phyloP scores from a whole-genome alignment of 2,329 filamentous ascomycete species.

The Colletotrichum abscissum region DNA sequence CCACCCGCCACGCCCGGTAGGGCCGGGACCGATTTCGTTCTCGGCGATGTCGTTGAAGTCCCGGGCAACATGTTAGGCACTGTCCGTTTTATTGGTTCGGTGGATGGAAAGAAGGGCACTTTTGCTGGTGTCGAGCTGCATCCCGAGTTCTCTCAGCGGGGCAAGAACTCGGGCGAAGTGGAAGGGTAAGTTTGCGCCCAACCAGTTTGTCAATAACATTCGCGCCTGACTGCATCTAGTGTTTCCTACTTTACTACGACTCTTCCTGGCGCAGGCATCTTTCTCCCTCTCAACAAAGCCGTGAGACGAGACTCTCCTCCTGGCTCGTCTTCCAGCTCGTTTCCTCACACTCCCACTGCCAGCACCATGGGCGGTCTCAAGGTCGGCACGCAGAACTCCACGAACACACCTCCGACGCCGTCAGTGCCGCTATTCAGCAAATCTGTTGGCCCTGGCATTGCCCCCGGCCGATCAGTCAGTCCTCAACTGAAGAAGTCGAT shows the following conservation, averaged over 20 bases:
- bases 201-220: conserved; percentile 16
- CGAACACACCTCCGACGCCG: conserved; percentile 73
- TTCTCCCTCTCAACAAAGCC: conserved; percentile 87
- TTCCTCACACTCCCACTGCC: conserved; percentile 77
- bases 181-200: conserved; percentile 75
- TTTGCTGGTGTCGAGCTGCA: conserved; percentile 95
- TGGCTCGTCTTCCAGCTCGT: conserved; percentile 59
- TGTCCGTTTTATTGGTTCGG: conserved; percentile 88
- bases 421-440: conserved; percentile 85
- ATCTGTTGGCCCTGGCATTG: conserved; percentile 81
- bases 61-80: conserved; percentile 92
- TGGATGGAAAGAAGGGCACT: conserved; percentile 88
- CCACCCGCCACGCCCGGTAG: conserved; percentile 66
- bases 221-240: conserved; percentile 49
- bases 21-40: conserved; percentile 66
- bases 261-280: conserved; percentile 87
- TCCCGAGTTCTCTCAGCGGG: conserved; percentile 80
- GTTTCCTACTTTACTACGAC: conserved; percentile 85
- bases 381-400: conserved; percentile 66
- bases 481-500: conserved; percentile 75
- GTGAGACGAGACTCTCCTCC: conserved; percentile 72
- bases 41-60: conserved; percentile 90
- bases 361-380: conserved; percentile 67
- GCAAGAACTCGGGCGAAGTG: conserved; percentile 97
- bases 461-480: conserved; percentile 75